phyloP scores from a whole-genome alignment of 2,329 filamentous ascomycete species.

The Sclerotinia glacialis region DNA sequence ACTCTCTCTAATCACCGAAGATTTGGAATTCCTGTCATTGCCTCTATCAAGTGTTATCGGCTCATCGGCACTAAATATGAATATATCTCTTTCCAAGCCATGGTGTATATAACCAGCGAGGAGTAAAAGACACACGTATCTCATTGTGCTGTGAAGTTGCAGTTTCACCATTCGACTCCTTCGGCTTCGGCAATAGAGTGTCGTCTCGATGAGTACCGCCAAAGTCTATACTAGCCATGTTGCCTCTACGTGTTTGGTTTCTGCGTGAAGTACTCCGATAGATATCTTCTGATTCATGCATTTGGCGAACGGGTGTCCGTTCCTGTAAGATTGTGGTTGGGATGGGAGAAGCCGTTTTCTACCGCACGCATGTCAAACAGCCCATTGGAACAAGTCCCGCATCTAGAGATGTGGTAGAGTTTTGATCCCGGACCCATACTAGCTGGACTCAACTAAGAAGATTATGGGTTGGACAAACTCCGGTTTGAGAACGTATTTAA shows the following conservation, averaged over 20 bases:
- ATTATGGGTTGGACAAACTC: neutral
- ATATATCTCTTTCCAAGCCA: constrained; percentile 49
- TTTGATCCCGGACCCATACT: too few species aligned
- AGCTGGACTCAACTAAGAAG: neutral
- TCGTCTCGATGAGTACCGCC: constrained; percentile 48
- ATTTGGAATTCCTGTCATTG: neutral
- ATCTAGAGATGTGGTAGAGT: neutral
- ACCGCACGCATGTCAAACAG: neutral
- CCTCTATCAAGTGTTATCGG: constrained; percentile 35
- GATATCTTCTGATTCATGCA: constrained; percentile 69
- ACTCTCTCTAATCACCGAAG: neutral
- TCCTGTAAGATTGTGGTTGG: constrained; percentile 58
- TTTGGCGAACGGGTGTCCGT: constrained; percentile 49
- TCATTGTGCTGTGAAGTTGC: constrained; percentile 42
- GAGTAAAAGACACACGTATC: constrained; percentile 49
- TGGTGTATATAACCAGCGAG: too few species aligned
- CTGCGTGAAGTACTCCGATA: constrained; percentile 82
- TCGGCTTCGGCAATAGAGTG: constrained; percentile 52
- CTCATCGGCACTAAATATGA: constrained; percentile 34
- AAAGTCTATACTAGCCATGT: constrained; percentile 49
- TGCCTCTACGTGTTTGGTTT: constrained; percentile 59
- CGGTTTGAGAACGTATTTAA: neutral
- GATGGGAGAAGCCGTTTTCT: constrained; percentile 75
- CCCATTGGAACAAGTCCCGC: neutral
- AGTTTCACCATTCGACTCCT: constrained; percentile 37